Conservation (phyloP, 2,329 filamentous ascomycete species). For the Karstenula rhodostoma region DNA sequence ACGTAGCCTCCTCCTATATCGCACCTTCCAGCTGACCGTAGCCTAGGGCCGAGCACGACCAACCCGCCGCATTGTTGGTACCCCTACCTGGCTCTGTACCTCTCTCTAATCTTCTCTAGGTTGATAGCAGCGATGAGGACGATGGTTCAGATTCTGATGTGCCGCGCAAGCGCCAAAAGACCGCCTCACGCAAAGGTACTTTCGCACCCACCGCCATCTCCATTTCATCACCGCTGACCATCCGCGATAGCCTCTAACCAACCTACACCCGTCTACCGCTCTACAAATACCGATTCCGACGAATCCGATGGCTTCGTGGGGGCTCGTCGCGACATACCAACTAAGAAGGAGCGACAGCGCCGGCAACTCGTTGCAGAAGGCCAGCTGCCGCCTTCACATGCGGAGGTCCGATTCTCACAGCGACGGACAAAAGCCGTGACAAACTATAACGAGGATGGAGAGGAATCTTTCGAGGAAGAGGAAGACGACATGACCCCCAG, state of each 20-base stretch:
- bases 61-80: conserved; percentile 66
- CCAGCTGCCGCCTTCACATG: conserved; percentile 68
- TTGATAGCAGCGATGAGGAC: conserved; percentile 70
- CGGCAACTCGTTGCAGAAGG: conserved; percentile 71
- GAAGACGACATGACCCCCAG: conserved; percentile 72
- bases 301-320: conserved; percentile 76
- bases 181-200: conserved; percentile 70
- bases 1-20: conserved; percentile 51
- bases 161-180: conserved; percentile 70
- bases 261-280: conserved; percentile 57
- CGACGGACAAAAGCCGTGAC: conserved; percentile 79
- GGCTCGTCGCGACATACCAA: conserved; percentile 69
- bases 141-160: conserved; percentile 73
- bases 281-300: conserved; percentile 69
- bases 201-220: conserved; percentile 25
- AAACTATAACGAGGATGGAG: conserved; percentile 73
- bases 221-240: conserved; percentile 52
- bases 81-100: conserved; percentile 19
- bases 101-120: conserved; percentile 48
- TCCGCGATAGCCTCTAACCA: conserved; percentile 62
- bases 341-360: conserved; percentile 79
- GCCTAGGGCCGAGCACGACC: conserved; percentile 66
- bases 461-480: conserved; percentile 63
- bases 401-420: conserved; percentile 91
- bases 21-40: conserved; percentile 42